These are phyloP conservation scores for Mycena filopes DNA, from an alignment of 768 basidiomycete species.

Conservation along the genomic window DNA sequence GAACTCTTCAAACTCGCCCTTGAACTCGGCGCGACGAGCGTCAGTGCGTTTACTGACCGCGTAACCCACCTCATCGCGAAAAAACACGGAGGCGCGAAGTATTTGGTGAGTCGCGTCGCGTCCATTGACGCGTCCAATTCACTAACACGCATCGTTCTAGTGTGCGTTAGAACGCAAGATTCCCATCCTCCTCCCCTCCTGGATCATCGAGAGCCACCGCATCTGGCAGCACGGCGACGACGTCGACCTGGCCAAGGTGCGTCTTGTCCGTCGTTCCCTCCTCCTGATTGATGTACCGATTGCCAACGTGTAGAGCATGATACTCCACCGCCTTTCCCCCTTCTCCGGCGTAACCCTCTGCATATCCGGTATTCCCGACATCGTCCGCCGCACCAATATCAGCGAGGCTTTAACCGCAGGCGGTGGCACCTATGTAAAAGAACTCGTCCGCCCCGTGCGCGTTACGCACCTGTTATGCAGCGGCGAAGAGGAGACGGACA, in stretches of 20 bases:
- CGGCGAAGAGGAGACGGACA: slow-evolving; percentile 73
- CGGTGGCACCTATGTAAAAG: slow-evolving; percentile 78
- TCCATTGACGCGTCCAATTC: neutral
- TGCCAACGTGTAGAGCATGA: slow-evolving; percentile 66
- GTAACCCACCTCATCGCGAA: slow-evolving; percentile 90
- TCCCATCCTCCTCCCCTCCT: slow-evolving; percentile 81
- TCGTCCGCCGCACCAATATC: slow-evolving; percentile 69
- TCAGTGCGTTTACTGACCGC: slow-evolving; percentile 80
- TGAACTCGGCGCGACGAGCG: slow-evolving; percentile 81
- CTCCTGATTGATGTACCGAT: too few species aligned
- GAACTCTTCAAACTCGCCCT: slow-evolving; percentile 79
- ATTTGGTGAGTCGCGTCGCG: slow-evolving; percentile 60
- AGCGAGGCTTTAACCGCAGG: slow-evolving; percentile 66
- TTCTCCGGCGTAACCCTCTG: slow-evolving; percentile 75
- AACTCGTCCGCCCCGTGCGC: slow-evolving; percentile 78
- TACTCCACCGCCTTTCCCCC: slow-evolving; percentile 51
- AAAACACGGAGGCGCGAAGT: slow-evolving; percentile 84
- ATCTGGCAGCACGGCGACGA: slow-evolving; percentile 86
- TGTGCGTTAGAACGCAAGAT: slow-evolving; percentile 85
- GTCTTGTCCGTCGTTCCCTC: too few species aligned
- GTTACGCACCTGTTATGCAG: slow-evolving; percentile 90
- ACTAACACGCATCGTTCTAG: slow-evolving; percentile 52
- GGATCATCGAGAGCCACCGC: slow-evolving; percentile 80
- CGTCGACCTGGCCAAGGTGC: slow-evolving; percentile 72
- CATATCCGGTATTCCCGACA: slow-evolving; percentile 79